phyloP scores from a whole-genome alignment of 495 filamentous ascomycete species.

The Pyronema domesticum region DNA sequence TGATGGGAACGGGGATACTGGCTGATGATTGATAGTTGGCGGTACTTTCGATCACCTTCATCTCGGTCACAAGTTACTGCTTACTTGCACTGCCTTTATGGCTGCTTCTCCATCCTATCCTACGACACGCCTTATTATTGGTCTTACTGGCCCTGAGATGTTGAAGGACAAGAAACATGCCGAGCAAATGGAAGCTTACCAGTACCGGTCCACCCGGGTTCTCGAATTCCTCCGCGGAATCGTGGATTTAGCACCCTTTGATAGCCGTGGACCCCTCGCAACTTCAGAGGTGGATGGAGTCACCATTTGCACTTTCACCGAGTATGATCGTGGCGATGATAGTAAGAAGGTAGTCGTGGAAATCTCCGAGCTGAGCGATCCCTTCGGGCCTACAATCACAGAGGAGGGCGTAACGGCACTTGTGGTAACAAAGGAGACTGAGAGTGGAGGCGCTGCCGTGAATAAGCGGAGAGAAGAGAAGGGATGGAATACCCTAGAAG shows the following conservation, averaged over 20 bases:
- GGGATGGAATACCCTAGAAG: conserved; percentile 56
- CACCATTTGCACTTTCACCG: background rate
- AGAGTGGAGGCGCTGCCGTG: conserved; percentile 62
- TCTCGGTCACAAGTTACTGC: conserved; percentile 81
- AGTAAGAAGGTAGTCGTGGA: conserved; percentile 33
- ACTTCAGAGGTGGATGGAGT: conserved; percentile 19
- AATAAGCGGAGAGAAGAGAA: conserved; percentile 62
- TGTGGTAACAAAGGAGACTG: conserved; percentile 79
- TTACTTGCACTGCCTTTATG: conserved; percentile 66
- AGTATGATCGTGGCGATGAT: background rate
- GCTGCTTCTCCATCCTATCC: conserved; percentile 31
- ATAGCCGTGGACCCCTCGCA: conserved; percentile 9
- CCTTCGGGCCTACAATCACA: conserved; percentile 82
- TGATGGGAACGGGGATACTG: background rate
- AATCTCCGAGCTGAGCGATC: conserved; percentile 69
- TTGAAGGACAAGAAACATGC: conserved; percentile 76
- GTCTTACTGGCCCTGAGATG: conserved; percentile 73
- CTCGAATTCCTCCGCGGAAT: conserved; percentile 55
- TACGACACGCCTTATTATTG: conserved; percentile 43
- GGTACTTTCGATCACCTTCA: conserved; percentile 96
- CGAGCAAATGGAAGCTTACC: conserved; percentile 62
- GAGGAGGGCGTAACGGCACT: conserved; percentile 60
- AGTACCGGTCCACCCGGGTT: conserved; percentile 46
- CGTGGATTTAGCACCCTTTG: conserved; percentile 29
- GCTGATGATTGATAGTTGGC: conserved; percentile 36